Evolutionary conservation across 2,329 filamentous ascomycete species (phyloP), one percentile per base, ranked within the genome.

Genomic region (Pestalotiopsis sp.): DNA sequence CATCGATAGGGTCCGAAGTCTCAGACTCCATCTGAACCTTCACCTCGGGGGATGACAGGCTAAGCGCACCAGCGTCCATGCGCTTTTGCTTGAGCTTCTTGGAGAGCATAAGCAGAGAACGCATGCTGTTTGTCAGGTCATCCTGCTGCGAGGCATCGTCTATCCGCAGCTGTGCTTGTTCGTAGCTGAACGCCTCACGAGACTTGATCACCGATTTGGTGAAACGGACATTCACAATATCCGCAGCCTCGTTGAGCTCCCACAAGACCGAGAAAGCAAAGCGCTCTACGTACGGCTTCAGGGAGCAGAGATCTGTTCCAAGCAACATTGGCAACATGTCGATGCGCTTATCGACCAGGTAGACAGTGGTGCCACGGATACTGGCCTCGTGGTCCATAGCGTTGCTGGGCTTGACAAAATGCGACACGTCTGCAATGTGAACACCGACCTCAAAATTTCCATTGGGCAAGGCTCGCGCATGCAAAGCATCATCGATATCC

Each of bases 141-240:
- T 98, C 96, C 75, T 94, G 90, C 77, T 97, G 93, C 1, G 93
- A 93, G 56, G 85, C 83, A 78, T 99, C 95, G 78, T 99, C 96
- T 74, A 99, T 97, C 69, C 95, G 90, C 65, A 97, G 85, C 80
- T 99, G 96, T 52, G 96, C 97, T 78, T 96, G 91, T 82, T 99
- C 95, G 83, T 99, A 99, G 84, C 94, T 97, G 82, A 99, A 99
- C 3, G 95, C 96, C 81, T 98, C 95, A 71, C 94, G 91, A 31
- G 95, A 98, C 76, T 94, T 93, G 80, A 99, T 99, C 70, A 99
- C 96, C 2, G 96, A 98, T 82, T 99, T 99, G 41, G 95, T 97
- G 83, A 98, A 99, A 67, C 92, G 87, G n/a, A 91, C 89, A 68
- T 86, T 92, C 68, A 98, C 89, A 67, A 98, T 92, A 67, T 98